Percentiles rank a stretch among this genome's conserved stretches.
Conservation (phyloP, 1,284 basidiomycete genomes). For the Sanghuangporus weigelae region DNA sequence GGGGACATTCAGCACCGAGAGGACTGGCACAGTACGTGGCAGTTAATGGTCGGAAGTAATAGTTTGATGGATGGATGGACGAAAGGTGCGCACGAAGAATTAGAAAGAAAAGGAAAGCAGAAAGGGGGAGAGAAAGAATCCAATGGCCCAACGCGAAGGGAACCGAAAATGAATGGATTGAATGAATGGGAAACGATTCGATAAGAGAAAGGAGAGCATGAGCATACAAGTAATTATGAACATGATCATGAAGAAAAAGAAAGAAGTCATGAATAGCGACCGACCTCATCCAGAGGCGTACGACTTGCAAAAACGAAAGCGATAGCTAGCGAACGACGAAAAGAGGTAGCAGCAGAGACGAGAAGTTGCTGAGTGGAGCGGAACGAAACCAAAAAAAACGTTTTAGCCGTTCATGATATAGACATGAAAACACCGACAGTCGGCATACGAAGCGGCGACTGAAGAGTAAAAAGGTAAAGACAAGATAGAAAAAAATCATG, state of each 20-base stretch:
- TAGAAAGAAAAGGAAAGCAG: background rate
- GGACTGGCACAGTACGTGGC: no score
- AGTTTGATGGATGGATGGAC: no score
- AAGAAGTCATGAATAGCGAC: background rate
- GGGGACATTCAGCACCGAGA: no score
- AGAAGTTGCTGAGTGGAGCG: background rate
- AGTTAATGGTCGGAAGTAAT: no score
- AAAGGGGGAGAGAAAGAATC: background rate
- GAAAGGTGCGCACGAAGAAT: background rate
- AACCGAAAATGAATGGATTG: background rate
- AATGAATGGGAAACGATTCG: background rate
- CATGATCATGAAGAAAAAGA: background rate
- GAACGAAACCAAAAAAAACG: background rate
- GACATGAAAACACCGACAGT: no score
- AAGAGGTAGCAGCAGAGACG: background rate
- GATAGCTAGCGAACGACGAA: background rate
- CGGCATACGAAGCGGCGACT: no score
- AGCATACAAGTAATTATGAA: background rate
- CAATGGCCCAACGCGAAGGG: background rate
- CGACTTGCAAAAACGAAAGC: background rate
- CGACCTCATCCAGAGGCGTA: background rate
- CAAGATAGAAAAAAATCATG: background rate
- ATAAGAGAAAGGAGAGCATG: background rate
- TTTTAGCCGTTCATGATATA: no score
- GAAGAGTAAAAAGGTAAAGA: no score